Percentiles rank a stretch among this genome's conserved stretches.
These are phyloP conservation scores for Fusarium buxicola DNA, from an alignment of 2,329 filamentous ascomycete species.

Conservation along the genomic window DNA sequence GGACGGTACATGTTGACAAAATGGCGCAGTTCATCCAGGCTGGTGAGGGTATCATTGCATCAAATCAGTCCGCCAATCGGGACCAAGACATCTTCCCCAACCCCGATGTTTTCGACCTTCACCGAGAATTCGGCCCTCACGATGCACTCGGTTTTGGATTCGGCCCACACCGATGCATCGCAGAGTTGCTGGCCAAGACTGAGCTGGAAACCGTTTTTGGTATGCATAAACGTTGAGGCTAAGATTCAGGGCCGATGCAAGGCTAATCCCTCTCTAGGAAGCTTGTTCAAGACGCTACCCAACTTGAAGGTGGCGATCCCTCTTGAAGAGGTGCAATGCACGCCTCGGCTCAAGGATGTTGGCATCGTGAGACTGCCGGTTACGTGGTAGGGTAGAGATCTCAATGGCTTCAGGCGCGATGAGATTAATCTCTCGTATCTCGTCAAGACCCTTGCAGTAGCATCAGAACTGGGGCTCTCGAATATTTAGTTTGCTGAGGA, in stretches of 20 bases:
- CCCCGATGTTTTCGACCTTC: constrained; percentile 58
- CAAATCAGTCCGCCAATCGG: constrained; percentile 59
- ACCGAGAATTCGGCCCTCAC: constrained; percentile 47
- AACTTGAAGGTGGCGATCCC: constrained; percentile 54
- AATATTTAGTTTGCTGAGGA: constrained; percentile 23
- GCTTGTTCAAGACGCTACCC: constrained; percentile 54
- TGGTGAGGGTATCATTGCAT: constrained; percentile 60
- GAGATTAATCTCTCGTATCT: background rate
- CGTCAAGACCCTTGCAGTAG: background rate
- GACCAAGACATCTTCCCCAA: constrained; percentile 58
- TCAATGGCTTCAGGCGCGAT: background rate
- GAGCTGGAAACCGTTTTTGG: constrained; percentile 59
- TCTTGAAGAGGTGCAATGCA: constrained; percentile 54
- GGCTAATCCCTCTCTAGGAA: constrained; percentile 41
- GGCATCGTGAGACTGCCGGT: constrained; percentile 56
- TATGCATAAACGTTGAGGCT: constrained; percentile 42
- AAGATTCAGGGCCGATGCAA: background rate
- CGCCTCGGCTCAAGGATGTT: constrained; percentile 53
- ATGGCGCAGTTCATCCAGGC: constrained; percentile 52
- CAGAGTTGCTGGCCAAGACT: constrained; percentile 56
- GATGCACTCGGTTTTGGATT: constrained; percentile 59
- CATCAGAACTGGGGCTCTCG: background rate
- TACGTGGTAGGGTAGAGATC: constrained; percentile 41
- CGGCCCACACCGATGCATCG: constrained; percentile 60
- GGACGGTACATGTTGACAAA: background rate